Base-by-base conservation (phyloP, 2,329 filamentous ascomycete species). In the Aurifilum marmelostoma region DNA sequence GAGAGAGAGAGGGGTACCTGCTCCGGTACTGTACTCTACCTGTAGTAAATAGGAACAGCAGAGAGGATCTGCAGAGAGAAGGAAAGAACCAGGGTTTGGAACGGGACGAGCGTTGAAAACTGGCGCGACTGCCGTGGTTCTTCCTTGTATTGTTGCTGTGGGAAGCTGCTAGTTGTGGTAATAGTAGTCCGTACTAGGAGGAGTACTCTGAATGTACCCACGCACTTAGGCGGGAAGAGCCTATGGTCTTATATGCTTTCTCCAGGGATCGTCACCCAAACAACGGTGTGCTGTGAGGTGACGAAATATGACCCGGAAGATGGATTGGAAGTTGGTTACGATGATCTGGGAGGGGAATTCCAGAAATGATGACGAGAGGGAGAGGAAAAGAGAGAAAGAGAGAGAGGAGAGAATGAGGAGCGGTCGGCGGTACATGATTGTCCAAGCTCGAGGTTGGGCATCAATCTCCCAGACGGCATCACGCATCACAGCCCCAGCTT, bases 211-310 rank as follows among this genome's bases (percentile, higher is more conserved):
- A n/a, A 47, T 9, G 43, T 66, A 67, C 65, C 65, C 58, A 67
- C 65, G 65, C 39, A 63, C 14, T 32, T 11, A 27, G 47, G 47
- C 6, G 32, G 21, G 47, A 27, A 41, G 39, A 64, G 63, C 67
- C 67, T 68, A 68, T 68, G 62, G 56, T 65, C 63, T 68, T 68
- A 68, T 68, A 68, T 68, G 60, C 52, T 68, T 65, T 52, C 18
- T 29, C 50, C 56, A 41, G 41, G 54, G 58, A 32, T 70, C 41
- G 18, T 32, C n/a, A 27, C n/a, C 61, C 27, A 29, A n/a, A 21
- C 60, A n/a, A 24, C 61, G 41, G 16, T 43, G 34, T 24, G 59
- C 59, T 62, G 59, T 37, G 14, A 63, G 59, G 68, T 68, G 68
- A 70, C 68, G 68, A 32, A 67, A 67, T 62, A 39, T 50, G 47